A percentile compares a stretch with the other conserved stretches of the same genome.
These are phyloP conservation scores for Trypanosoma cruzi DNA, from an alignment of 208 protist species.

Conservation along the genomic window DNA sequence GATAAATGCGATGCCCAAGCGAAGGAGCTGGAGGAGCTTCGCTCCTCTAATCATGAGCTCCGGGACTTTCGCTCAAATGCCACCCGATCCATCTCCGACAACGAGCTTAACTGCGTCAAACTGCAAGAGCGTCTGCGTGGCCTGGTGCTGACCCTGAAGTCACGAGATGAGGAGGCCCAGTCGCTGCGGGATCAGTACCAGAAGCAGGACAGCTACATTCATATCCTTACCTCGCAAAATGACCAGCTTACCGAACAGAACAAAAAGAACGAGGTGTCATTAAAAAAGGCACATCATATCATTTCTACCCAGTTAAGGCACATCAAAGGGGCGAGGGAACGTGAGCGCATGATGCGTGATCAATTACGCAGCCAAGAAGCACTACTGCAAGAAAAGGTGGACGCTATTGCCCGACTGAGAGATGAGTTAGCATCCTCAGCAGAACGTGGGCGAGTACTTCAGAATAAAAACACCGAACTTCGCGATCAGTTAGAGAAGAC, in stretches of 20 bases:
- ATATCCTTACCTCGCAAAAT: slow-evolving; percentile 73
- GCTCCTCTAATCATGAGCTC: slow-evolving; percentile 59
- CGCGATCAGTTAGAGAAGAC: slow-evolving; percentile 69
- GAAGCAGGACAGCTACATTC: slow-evolving; percentile 81
- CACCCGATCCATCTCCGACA: slow-evolving; percentile 65
- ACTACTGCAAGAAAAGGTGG: slow-evolving; percentile 61
- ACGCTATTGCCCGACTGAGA: slow-evolving; percentile 33
- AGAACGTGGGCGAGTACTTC: slow-evolving; percentile 41
- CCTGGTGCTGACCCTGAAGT: slow-evolving; percentile 39
- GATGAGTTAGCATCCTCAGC: slow-evolving; percentile 48
- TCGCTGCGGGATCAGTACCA: slow-evolving; percentile 67
- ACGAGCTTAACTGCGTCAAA: slow-evolving; percentile 77
- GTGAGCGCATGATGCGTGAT: slow-evolving; percentile 51
- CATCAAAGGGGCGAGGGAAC: slow-evolving; percentile 65
- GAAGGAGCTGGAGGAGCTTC: slow-evolving; percentile 56
- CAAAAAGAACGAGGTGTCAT: slow-evolving; percentile 37
- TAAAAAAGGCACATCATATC: slow-evolving; percentile 88
- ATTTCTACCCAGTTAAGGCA: slow-evolving; percentile 81
- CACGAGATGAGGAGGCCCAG: slow-evolving; percentile 65
- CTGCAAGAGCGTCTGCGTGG: slow-evolving; percentile 70
- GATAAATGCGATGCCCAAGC: slow-evolving; percentile 41
- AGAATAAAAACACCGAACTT: slow-evolving; percentile 61
- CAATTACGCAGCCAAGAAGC: slow-evolving; percentile 57
- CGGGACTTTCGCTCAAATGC: slow-evolving; percentile 61
- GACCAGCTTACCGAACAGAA: slow-evolving; percentile 51